phyloP scores from a whole-genome alignment of 2,329 filamentous ascomycete species.

The Diaporthe caulivora region DNA sequence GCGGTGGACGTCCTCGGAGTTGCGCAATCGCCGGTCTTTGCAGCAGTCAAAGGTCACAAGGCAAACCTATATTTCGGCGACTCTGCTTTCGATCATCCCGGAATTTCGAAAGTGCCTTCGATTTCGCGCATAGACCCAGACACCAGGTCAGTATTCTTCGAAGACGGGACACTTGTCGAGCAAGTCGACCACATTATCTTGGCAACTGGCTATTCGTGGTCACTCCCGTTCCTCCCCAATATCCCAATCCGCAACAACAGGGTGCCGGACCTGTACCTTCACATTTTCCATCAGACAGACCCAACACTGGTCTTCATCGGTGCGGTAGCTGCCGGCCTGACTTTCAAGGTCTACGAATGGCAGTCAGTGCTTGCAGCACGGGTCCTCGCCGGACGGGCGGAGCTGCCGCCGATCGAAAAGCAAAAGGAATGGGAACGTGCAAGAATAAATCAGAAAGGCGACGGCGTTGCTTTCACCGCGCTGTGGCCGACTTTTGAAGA shows the following conservation, averaged over 20 bases:
- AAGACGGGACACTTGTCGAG: conserved; percentile 63
- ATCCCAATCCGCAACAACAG: conserved; percentile 66
- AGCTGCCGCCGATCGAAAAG: conserved; percentile 60
- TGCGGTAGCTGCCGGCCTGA: conserved; percentile 68
- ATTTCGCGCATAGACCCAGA: conserved; percentile 59
- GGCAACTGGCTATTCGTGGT: conserved; percentile 75
- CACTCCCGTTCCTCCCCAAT: conserved; percentile 68
- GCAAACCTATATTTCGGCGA: conserved; percentile 69
- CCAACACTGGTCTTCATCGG: conserved; percentile 69
- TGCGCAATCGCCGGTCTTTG: conserved; percentile 61
- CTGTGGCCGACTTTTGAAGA: conserved; percentile 72
- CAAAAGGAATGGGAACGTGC: conserved; percentile 69
- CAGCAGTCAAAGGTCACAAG: conserved; percentile 62
- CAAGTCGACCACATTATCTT: conserved; percentile 74
- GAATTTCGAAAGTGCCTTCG: conserved; percentile 60
- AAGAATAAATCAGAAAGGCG: conserved; percentile 64
- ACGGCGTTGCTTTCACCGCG: conserved; percentile 67
- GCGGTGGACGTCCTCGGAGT: conserved; percentile 63
- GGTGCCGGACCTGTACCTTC: conserved; percentile 67
- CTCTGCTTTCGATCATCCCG: conserved; percentile 70
- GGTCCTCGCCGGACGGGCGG: conserved; percentile 65
- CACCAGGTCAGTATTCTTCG: conserved; percentile 62
- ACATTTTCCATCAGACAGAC: conserved; percentile 66
- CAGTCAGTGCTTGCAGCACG: conserved; percentile 73
- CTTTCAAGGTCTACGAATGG: conserved; percentile 78